A percentile compares a stretch with the other conserved stretches of the same genome.
Conservation (phyloP, 2,329 filamentous ascomycete genomes). For the Raffaelea deltoideospora region DNA sequence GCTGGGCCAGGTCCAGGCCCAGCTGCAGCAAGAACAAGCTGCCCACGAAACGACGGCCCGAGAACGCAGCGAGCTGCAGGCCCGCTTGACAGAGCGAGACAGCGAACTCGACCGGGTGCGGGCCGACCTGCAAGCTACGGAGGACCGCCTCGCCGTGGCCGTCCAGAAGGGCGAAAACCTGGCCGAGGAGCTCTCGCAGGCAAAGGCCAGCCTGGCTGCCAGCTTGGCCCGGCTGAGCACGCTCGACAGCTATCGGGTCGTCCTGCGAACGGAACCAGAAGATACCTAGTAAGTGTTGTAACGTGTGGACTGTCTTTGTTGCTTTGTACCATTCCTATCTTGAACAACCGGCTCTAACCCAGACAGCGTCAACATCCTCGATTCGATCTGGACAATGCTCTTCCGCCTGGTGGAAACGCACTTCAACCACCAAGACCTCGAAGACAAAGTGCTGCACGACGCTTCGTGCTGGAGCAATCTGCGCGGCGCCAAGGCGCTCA, state of each 20-base stretch:
- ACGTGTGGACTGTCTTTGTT: not conserved
- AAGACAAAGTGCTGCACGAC: constrained; percentile 15
- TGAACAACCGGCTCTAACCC: not conserved
- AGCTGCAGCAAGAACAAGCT: constrained; percentile 5
- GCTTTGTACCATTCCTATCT: not conserved
- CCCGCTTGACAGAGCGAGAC: constrained; percentile 9
- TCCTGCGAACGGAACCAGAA: constrained; percentile 14
- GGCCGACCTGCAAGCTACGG: constrained; percentile 9
- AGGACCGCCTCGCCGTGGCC: constrained; percentile 12
- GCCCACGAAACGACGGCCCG: constrained; percentile 5
- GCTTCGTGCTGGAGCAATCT: constrained; percentile 19
- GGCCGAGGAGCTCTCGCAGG: constrained; percentile 11
- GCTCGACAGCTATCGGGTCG: constrained; percentile 16
- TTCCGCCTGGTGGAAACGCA: constrained; percentile 16
- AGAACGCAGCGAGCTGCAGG: constrained; percentile 11
- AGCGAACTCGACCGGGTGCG: constrained; percentile 12
- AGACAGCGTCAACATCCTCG: constrained; percentile 15
- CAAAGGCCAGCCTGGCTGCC: constrained; percentile 10
- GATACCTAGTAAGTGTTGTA: constrained; percentile 14
- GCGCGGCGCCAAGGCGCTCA: constrained; percentile 16
- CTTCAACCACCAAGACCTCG: constrained; percentile 19
- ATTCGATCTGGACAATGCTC: constrained; percentile 19
- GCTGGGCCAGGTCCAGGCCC: constrained; percentile 1
- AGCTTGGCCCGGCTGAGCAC: constrained; percentile 12
- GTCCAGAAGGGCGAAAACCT: constrained; percentile 8